Evolutionary conservation across 2,329 filamentous ascomycete species (phyloP), one percentile per base, ranked within the genome.

Genomic region (Reticulascus tulasneorum): DNA sequence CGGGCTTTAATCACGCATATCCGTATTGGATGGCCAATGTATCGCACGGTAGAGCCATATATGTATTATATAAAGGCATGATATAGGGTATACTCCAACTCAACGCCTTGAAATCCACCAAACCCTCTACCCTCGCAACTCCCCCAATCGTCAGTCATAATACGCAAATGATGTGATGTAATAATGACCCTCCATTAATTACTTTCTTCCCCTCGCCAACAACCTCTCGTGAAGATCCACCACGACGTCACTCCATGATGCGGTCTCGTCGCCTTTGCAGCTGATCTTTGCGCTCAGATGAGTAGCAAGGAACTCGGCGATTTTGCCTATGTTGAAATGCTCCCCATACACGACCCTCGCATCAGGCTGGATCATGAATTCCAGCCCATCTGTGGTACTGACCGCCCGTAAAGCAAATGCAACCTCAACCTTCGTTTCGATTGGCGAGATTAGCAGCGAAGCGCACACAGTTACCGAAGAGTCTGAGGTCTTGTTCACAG

Each of bases 291-390:
- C 47, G 29, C 67, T 59, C 51, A 82, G 63, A 55, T 73, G 69
- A 23, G 72, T 71, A 10, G 65, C 58, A 44, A 93, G 53, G 47
- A 85, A 89, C 37, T 87, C 83, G n/a, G 64, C 67, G 67, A 93
- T 82, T 59, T 86, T 89, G 32, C 69, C 75, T 46, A 80, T 77
- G 46, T 87, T 86, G 56, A 90, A 89, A 41, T 75, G 71, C 60
- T 91, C 85, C 1, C 86, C 86, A 54, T 93, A 93, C 3, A 88
- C 66, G 2, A 90, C 77, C 34, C 67, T 69, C 0, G 79, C 84
- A 16, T 63, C 64, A 2, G 73, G 67, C 6, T 61, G 62, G 17
- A 84, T 62, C 11, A 59, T 56, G 23, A 86, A 67, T 1, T 75
- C 69, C 9, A 82, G 61, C 4, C 71, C 69, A n/a, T 67, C 64